Evolutionary conservation across 441 rosid genomes (phyloP), one percentile per base, ranked within the genome.

Genomic region (Biscutella auriculata): DNA sequence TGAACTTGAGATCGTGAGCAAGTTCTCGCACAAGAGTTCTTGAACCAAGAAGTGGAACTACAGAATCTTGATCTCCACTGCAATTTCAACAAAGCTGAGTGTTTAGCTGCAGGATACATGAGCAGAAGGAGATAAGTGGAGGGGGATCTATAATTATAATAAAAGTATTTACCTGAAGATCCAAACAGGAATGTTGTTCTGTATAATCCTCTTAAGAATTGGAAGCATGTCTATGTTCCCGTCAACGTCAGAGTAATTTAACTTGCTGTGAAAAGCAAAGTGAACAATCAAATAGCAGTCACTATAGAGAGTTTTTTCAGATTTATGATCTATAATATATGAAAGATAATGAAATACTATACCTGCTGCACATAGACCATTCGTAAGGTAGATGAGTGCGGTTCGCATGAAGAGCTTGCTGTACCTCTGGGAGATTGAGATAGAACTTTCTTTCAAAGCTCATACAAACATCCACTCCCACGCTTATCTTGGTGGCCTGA

Each of bases 11-110:
- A 29, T 85, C 81, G 11, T 75, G 70, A 29, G 97, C 97, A 41
- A 90, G 82, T 53, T 87, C 92, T 1, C 85, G 80, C 28, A 85
- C 72, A 1, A 80, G 82, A 0, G 95, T 83, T 51, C 95, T 73
- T 7, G 97, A 82, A 12, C 97, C 84, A 12, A 82, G 77, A 33
- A 90, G 60, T 6, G 95, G 89, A 43, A 85, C 82, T 11, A 87
- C 85, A 6, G 90, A 79, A 74, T 90, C 95, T 78, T 85, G 89
- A 65, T 87, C 95, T 4, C 95, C 95, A 36, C 95, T 90, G 57
- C 70, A 34, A 43, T 47, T 21, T 37, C 32, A 1, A 32, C 30
- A 48, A 21, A n/a, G 45, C 8, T 29, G 1, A 14, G 26, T 33
- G 12, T 47, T 48, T 1, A 46, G 50, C 29, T 37, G 5, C 9